Evolutionary conservation across 2,329 filamentous ascomycete genomes (phyloP).

Genomic region (Mycosphaerella sp.): DNA sequence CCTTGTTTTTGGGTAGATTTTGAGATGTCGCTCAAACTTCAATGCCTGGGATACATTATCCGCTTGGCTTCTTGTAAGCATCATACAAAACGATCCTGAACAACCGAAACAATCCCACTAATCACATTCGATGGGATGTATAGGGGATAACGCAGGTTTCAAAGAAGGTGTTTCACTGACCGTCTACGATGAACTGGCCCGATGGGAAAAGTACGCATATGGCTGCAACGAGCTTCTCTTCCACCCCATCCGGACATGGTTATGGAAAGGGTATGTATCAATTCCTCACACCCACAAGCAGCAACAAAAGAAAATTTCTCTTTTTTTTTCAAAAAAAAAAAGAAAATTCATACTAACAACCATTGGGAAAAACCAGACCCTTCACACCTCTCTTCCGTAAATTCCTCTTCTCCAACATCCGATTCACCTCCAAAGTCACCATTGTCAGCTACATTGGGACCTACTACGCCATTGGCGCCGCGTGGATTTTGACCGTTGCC

Average conservation of each 20-base stretch:
- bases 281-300: no score
- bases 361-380: slow-evolving; percentile 40
- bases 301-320: no score
- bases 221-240: slow-evolving; percentile 67
- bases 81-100: no score
- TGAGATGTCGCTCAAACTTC: slow-evolving; percentile 65
- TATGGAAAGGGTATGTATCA: slow-evolving; percentile 35
- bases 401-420: slow-evolving; percentile 57
- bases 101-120: no score
- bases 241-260: slow-evolving; percentile 58
- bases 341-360: background rate
- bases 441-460: slow-evolving; percentile 66
- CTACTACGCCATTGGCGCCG: slow-evolving; percentile 64
- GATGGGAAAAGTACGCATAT: slow-evolving; percentile 69
- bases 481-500: slow-evolving; percentile 58
- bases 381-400: slow-evolving; percentile 59
- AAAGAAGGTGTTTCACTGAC: slow-evolving; percentile 68
- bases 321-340: no score
- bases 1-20: slow-evolving; percentile 47
- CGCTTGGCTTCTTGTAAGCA: slow-evolving; percentile 54
- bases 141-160: slow-evolving; percentile 59
- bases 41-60: slow-evolving; percentile 61
- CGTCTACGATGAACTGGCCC: slow-evolving; percentile 63
- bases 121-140: no score
- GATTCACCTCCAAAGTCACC: slow-evolving; percentile 60